Evolutionary conservation across 129 eudicot genomes (phyloP), one percentile per base, ranked within the genome.

Genomic region (Glebionis coronaria): DNA sequence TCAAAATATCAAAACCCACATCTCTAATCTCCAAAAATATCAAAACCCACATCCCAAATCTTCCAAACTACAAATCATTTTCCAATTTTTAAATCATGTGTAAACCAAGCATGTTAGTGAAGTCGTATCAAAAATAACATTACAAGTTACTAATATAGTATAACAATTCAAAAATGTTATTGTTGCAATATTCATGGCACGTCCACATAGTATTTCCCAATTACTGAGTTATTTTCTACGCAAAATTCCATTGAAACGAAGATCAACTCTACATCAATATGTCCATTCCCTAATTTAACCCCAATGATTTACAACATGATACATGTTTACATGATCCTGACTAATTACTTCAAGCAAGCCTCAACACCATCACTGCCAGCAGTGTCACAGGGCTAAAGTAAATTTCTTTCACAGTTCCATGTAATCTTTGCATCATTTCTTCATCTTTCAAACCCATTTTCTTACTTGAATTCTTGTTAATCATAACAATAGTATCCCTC

Each of bases 401-500:
- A 40, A 92, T 80, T 25, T 86, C 92, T 50, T 75, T 84, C 64
- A 93, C 74, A 74, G 76, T 80, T 62, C 63, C 72, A 40, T 84
- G 90, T 80, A 93, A 60, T 49, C 61, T 73, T 44, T 61, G 70
- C 84, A 82, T 76, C 87, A 88, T 78, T 16, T 84, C 95, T 4
- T 88, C 95, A 57, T 88, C 90, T 65, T 79, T 82, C 38, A 81
- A 65, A 12, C 74, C 81, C 49, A 21, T 19, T 44, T 68, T 76
- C 58, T 82, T 88, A 14, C 72, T 49, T 0, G 86, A 67, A 46
- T 71, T 93, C 68, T 60, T 88, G 80, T 74, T 82, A 56, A 93
- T 86, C 55, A 72, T 56, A 44, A 84, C 46, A n/a, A 93, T 81
- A 3, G 95, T 86, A 66, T 85, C 83, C 81, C 98, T 76, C 67